Percentiles rank a stretch among this genome's conserved stretches.
Conservation (phyloP, 805 yeast genomes). For the Ogataea nakhonphanomensis region DNA sequence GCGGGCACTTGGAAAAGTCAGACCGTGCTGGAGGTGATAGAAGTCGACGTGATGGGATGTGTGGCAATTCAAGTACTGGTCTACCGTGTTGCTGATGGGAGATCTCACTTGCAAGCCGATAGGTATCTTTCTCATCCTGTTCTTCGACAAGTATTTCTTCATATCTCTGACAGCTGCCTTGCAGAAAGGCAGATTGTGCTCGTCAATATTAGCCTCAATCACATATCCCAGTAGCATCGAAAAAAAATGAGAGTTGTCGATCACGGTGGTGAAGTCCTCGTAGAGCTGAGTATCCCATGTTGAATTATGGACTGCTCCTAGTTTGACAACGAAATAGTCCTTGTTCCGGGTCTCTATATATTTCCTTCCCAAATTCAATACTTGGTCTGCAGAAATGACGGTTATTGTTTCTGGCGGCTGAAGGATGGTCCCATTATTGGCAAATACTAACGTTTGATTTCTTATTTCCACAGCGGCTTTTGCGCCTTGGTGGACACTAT, state of each 20-base stretch:
- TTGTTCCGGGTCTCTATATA: constrained; percentile 10
- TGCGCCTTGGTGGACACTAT: constrained; percentile 4
- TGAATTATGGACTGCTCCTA: constrained; percentile 11
- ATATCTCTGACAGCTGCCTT: constrained; percentile 89
- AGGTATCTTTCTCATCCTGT: constrained; percentile 35
- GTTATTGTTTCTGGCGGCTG: constrained; percentile 7
- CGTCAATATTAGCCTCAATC: constrained; percentile 84
- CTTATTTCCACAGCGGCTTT: constrained; percentile 14
- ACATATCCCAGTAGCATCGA: constrained; percentile 82
- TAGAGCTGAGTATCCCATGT: constrained; percentile 39
- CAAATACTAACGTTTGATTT: constrained; percentile 12
- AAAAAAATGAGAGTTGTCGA: constrained; percentile 67
- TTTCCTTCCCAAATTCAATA: constrained; percentile 12
- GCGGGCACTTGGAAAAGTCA: constrained; percentile 2
- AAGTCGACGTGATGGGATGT: constrained; percentile 16
- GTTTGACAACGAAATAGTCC: constrained; percentile 15
- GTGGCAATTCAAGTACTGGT: constrained; percentile 18
- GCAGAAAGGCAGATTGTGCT: constrained; percentile 73
- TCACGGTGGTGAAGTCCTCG: constrained; percentile 68
- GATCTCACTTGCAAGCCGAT: constrained; percentile 30
- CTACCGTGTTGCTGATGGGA: constrained; percentile 1
- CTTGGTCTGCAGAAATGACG: constrained; percentile 3
- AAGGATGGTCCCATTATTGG: constrained; percentile 16
- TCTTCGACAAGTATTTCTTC: constrained; percentile 57
- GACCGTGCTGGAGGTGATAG: constrained; percentile 6